These are phyloP conservation scores for Quercus robur DNA, from an alignment of 306 rosid genomes.

Conservation along the genomic window DNA sequence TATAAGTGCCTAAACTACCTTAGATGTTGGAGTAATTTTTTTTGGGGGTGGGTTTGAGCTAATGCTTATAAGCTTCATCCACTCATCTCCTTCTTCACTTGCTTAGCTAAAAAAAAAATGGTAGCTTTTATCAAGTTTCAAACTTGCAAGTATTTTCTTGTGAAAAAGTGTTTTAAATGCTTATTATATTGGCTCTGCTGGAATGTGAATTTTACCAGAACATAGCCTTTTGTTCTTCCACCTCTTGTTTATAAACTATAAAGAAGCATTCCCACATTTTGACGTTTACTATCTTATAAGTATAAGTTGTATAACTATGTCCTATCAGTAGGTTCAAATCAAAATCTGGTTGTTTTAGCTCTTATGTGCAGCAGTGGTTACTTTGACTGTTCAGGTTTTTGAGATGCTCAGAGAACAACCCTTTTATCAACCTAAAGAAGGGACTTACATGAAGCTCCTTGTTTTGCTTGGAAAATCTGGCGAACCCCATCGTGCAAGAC, in stretches of 20 bases:
- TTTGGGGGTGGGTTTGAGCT: neutral
- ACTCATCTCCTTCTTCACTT: too few relatives aligned
- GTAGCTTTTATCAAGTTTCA: neutral
- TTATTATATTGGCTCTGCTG: neutral
- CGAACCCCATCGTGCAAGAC: constrained; percentile 68
- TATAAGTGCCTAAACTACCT: too few relatives aligned
- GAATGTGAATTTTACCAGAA: neutral
- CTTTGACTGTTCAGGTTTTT: constrained; percentile 53
- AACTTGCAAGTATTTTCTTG: neutral
- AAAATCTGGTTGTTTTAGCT: neutral
- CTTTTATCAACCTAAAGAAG: constrained; percentile 89
- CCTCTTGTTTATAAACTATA: neutral
- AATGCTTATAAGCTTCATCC: too few relatives aligned
- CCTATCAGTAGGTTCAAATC: neutral
- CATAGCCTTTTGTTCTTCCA: neutral
- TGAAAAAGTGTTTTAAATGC: neutral
- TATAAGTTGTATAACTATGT: neutral
- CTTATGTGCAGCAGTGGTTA: constrained; percentile 3
- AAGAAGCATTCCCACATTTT: neutral
- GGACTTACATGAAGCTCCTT: constrained; percentile 89
- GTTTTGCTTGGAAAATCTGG: constrained; percentile 83
- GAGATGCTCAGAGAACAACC: constrained; percentile 91
- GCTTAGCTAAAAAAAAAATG: too few relatives aligned
- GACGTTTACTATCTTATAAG: neutral
- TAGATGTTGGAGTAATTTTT: neutral